These are phyloP conservation scores for Neurospora sp. DNA, from an alignment of 495 filamentous ascomycete species.

Conservation along the genomic window DNA sequence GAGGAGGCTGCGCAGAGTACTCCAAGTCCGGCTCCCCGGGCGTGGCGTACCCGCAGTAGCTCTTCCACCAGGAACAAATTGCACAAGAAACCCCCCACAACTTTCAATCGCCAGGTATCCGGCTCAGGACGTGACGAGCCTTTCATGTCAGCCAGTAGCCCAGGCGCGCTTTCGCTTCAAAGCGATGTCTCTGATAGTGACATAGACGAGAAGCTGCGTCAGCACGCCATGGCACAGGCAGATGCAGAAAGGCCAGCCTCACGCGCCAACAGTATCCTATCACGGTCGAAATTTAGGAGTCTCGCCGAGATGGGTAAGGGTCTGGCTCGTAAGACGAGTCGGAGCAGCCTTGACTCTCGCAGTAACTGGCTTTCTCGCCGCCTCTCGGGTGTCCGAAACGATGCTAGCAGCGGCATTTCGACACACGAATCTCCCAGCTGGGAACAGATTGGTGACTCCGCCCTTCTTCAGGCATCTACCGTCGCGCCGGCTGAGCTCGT, in stretches of 20 bases:
- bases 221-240: constrained; percentile 9
- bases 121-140: constrained; percentile 5
- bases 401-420: constrained; percentile 1
- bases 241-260: constrained; percentile 11
- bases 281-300: constrained; percentile 18
- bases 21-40: constrained; percentile 37
- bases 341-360: constrained; percentile 17
- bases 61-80: constrained; percentile 8
- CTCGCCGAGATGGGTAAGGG: constrained; percentile 24
- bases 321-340: constrained; percentile 26
- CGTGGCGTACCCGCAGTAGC: constrained; percentile 22
- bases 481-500: constrained; percentile 16
- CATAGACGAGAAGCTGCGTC: constrained; percentile 21
- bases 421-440: background rate
- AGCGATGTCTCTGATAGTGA: constrained; percentile 18
- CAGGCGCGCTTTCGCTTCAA: constrained; percentile 4
- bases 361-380: constrained; percentile 15
- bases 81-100: background rate
- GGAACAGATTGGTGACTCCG: constrained; percentile 22
- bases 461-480: constrained; percentile 16
- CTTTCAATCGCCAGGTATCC: background rate
- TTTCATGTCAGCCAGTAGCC: constrained; percentile 3
- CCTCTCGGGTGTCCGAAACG: constrained; percentile 13
- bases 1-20: constrained; percentile 34
- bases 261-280: constrained; percentile 22